Evolutionary conservation across 768 basidiomycete species (phyloP).

Genomic region (Boletellus ananiceps): DNA sequence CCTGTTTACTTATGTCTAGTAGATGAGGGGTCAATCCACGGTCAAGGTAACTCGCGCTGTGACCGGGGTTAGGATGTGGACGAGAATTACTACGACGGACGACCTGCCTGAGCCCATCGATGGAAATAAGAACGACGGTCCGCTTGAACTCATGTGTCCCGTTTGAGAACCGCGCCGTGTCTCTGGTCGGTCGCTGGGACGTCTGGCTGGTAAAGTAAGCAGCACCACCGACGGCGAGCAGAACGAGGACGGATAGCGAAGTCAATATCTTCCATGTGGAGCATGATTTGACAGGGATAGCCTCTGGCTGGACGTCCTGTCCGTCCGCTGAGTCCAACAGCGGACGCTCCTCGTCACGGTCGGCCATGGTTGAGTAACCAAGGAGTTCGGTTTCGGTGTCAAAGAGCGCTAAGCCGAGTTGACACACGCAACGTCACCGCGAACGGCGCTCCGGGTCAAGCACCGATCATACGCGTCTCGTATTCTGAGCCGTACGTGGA

Average conservation of each 20-base stretch:
- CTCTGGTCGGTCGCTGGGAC: neutral
- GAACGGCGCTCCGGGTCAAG: no score
- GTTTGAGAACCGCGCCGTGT: slow-evolving; percentile 51
- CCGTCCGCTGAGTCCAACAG: slow-evolving; percentile 14
- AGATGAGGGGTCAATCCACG: slow-evolving; percentile 82
- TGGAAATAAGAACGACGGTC: slow-evolving; percentile 80
- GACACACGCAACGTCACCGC: no score
- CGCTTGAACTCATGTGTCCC: slow-evolving; percentile 80
- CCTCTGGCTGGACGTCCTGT: slow-evolving; percentile 3
- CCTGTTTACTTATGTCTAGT: slow-evolving; percentile 73
- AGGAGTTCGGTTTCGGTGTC: no score
- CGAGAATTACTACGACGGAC: neutral
- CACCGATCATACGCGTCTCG: no score
- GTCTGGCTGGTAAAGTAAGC: slow-evolving; percentile 6
- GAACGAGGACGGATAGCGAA: slow-evolving; percentile 11
- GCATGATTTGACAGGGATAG: neutral
- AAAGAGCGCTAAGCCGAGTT: no score
- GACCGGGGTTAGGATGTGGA: slow-evolving; percentile 1
- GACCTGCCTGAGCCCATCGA: slow-evolving; percentile 75
- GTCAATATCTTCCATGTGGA: slow-evolving; percentile 11
- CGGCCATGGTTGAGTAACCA: neutral
- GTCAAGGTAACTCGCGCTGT: slow-evolving; percentile 83
- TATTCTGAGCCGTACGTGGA: no score
- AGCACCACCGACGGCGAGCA: slow-evolving; percentile 12
- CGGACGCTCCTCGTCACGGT: slow-evolving; percentile 26